Evolutionary conservation across 768 basidiomycete genomes (phyloP).

Genomic region (Suillus clintonianus): DNA sequence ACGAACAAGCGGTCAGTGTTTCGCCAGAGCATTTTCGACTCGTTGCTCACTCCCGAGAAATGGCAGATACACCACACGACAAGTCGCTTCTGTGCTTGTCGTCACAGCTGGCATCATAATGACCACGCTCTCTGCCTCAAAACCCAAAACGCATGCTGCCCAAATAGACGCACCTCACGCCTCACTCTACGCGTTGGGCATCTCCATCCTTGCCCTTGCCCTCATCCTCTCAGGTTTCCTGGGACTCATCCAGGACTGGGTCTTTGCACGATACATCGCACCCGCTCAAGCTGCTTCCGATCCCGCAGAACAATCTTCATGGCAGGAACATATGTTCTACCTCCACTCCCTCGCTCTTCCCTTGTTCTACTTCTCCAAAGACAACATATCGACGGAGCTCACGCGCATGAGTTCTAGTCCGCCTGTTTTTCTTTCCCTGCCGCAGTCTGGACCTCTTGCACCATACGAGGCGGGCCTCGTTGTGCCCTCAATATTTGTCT

Average conservation of each 20-base stretch:
- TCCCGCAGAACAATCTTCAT: constrained; percentile 39
- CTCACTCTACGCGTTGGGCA: constrained; percentile 63
- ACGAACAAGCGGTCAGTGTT: constrained; percentile 58
- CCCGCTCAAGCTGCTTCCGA: constrained; percentile 19
- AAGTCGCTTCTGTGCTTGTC: constrained; percentile 74
- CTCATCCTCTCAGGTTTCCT: constrained; percentile 80
- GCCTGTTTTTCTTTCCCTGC: constrained; percentile 11
- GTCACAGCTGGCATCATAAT: constrained; percentile 79
- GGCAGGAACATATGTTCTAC: constrained; percentile 95
- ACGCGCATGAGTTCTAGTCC: constrained; percentile 13
- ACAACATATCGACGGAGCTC: constrained; percentile 43
- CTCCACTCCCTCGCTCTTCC: constrained; percentile 80
- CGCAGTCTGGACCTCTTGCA: constrained; percentile 4
- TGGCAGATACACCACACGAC: constrained; percentile 57
- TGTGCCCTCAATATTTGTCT: constrained; percentile 62
- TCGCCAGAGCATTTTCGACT: not conserved
- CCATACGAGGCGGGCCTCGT: constrained; percentile 30
- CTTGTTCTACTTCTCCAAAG: constrained; percentile 65
- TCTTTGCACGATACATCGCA: constrained; percentile 53
- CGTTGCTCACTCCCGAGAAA: constrained; percentile 10
- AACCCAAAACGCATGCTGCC: constrained; percentile 24
- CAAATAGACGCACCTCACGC: constrained; percentile 3
- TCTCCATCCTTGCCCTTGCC: constrained; percentile 72
- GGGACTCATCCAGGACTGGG: constrained; percentile 84
- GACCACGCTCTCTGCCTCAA: constrained; percentile 78